Conservation (phyloP, 192 early-diverging fungal species). For the Mortierella hygrophila region DNA sequence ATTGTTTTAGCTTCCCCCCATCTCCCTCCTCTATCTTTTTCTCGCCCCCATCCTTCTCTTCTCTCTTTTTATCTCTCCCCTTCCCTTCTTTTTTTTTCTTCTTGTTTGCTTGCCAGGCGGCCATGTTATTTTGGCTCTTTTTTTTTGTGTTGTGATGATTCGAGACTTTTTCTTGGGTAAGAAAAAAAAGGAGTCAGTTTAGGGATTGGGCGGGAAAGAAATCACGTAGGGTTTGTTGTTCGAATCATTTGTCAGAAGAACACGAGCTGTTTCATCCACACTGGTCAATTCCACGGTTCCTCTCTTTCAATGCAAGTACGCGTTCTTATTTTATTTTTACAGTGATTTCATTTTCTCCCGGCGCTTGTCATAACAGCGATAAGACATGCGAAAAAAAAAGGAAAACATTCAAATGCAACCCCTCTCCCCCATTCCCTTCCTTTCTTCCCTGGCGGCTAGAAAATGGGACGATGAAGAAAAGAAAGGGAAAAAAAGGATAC, state of each 20-base stretch:
- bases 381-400: not conserved
- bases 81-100: not conserved
- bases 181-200: not conserved
- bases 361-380: not conserved
- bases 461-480: not conserved
- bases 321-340: not conserved
- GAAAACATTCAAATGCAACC: not conserved
- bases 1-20: too few relatives aligned
- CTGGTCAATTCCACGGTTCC: not conserved
- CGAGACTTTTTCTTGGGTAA: not conserved
- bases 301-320: not conserved
- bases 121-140: not conserved
- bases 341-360: constrained; percentile 1
- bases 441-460: not conserved
- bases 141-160: not conserved
- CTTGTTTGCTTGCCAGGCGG: not conserved
- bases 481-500: not conserved
- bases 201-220: constrained; percentile 7
- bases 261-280: not conserved
- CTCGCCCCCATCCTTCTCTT: too few relatives aligned
- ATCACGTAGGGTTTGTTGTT: not conserved
- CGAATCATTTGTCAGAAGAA: not conserved
- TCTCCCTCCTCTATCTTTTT: not conserved
- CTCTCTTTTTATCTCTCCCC: not conserved
- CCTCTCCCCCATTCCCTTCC: not conserved